Evolutionary conservation across 106 monocot species (phyloP).

Genomic region (Dactylorhiza incarnata): DNA sequence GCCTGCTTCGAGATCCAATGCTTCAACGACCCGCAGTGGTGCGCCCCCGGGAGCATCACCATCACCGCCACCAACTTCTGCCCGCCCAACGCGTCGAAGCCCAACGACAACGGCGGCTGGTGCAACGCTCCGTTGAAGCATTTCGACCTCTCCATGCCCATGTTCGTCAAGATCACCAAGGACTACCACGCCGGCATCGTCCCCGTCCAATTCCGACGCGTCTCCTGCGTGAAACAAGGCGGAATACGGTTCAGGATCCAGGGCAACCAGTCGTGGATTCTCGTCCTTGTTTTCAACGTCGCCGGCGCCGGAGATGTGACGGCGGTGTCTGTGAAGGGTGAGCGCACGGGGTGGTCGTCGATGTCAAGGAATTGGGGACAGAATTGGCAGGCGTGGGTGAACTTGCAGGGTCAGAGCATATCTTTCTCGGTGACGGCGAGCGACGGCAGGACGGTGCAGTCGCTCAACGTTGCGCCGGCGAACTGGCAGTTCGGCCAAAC

Average conservation of each 20-base stretch:
- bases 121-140: conserved; percentile 43
- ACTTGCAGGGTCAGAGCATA: conserved; percentile 17
- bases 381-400: conserved; percentile 16
- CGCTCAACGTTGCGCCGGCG: conserved; percentile 16
- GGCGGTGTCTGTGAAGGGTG: conserved; percentile 35
- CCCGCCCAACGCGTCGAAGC: conserved; percentile 23
- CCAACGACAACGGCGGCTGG: conserved; percentile 38
- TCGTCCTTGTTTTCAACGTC: conserved; percentile 47
- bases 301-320: conserved; percentile 41
- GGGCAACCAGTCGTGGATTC: conserved; percentile 20
- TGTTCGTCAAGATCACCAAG: conserved; percentile 35
- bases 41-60: conserved; percentile 21
- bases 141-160: conserved; percentile 45
- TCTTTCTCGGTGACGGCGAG: conserved; percentile 31
- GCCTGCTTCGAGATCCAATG: conserved; percentile 44
- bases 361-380: conserved; percentile 38
- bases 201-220: conserved; percentile 27
- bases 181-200: conserved; percentile 36
- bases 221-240: conserved; percentile 28
- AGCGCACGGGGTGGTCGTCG: conserved; percentile 11
- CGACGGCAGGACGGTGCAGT: conserved; percentile 17
- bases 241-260: conserved; percentile 43
- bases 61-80: conserved; percentile 55
- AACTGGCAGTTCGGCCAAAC: conserved; percentile 30
- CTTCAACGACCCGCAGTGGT: conserved; percentile 23